Percentiles rank a stretch among this genome's conserved stretches.
Evolutionary conservation across 108 stramenopile species (phyloP).

Genomic region (Stephanodiscus minutulus): DNA sequence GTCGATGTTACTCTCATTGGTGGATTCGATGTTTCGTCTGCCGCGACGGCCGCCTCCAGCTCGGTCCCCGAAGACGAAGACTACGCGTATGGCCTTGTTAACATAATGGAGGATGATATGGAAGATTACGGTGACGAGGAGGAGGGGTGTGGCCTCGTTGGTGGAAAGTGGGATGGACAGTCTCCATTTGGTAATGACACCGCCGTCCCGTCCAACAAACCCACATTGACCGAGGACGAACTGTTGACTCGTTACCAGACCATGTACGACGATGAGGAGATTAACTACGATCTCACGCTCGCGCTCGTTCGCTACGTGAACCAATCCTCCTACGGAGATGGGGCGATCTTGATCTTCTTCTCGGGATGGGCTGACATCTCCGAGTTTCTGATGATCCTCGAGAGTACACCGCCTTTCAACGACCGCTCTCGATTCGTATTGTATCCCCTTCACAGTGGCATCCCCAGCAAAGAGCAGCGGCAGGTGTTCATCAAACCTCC

Average conservation of each 20-base stretch:
- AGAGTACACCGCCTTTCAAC: slow-evolving; percentile 63
- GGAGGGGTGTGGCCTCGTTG: slow-evolving; percentile 25
- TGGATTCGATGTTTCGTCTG: slow-evolving; percentile 15
- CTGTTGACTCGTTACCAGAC: slow-evolving; percentile 62
- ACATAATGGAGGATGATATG: slow-evolving; percentile 33
- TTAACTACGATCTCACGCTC: slow-evolving; percentile 62
- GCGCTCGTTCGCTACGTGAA: slow-evolving; percentile 60
- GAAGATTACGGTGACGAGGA: slow-evolving; percentile 58
- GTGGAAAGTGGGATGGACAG: slow-evolving; percentile 70
- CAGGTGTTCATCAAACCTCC: slow-evolving; percentile 70
- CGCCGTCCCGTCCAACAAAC: slow-evolving; percentile 31
- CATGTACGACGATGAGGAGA: slow-evolving; percentile 70
- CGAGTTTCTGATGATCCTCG: slow-evolving; percentile 57
- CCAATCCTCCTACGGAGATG: slow-evolving; percentile 66
- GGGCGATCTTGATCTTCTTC: slow-evolving; percentile 91
- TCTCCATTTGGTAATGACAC: slow-evolving; percentile 50
- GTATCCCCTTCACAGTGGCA: slow-evolving; percentile 85
- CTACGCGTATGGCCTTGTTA: slow-evolving; percentile 38
- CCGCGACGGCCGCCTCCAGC: neutral
- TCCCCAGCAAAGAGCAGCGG: slow-evolving; percentile 80
- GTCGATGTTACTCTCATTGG: slow-evolving; percentile 22
- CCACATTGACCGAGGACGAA: slow-evolving; percentile 60
- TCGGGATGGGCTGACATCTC: slow-evolving; percentile 94
- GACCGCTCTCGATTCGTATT: slow-evolving; percentile 55
- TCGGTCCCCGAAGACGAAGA: slow-evolving; percentile 27